phyloP scores from a whole-genome alignment of 352 stramenopile genomes.

The Pythium aristosporum region DNA sequence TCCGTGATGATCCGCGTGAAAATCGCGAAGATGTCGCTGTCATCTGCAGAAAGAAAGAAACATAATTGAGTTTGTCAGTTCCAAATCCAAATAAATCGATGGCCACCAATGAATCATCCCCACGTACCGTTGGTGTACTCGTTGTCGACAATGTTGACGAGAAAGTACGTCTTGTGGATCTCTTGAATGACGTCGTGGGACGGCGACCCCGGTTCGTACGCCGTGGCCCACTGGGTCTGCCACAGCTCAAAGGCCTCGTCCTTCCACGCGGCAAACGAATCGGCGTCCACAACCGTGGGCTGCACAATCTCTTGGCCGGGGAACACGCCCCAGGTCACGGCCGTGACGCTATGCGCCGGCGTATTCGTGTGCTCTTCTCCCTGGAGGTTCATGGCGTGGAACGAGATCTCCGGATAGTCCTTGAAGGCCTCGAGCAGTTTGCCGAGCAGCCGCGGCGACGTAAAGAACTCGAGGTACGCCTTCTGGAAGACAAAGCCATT shows the following conservation, averaged over 20 bases:
- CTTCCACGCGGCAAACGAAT: conserved; percentile 93
- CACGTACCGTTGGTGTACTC: conserved; percentile 85
- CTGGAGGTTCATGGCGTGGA: conserved; percentile 68
- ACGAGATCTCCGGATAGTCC: conserved; percentile 77
- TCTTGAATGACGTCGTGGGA: conserved; percentile 62
- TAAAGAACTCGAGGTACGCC: conserved; percentile 98
- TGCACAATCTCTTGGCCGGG: conserved; percentile 92
- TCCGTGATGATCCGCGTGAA: conserved; percentile 84
- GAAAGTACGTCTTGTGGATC: conserved; percentile 96
- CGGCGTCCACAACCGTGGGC: conserved; percentile 97
- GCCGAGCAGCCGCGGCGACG: conserved; percentile 75
- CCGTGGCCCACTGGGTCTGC: conserved; percentile 95
- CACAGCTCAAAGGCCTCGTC: conserved; percentile 98
- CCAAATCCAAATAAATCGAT: not conserved
- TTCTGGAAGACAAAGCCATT: conserved; percentile 98
- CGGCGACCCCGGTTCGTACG: conserved; percentile 89
- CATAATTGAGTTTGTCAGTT: conserved; percentile 3
- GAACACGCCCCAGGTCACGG: conserved; percentile 98
- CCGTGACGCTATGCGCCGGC: conserved; percentile 86
- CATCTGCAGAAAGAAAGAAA: conserved; percentile 34
- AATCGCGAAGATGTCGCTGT: conserved; percentile 81
- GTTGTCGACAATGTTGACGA: conserved; percentile 99
- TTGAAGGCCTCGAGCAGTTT: conserved; percentile 55
- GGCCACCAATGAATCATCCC: not conserved
- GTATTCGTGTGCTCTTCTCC: conserved; percentile 77